These are phyloP conservation scores for Neurospora tetrasperma DNA, from an alignment of 495 filamentous ascomycete genomes.

Conservation along the genomic window DNA sequence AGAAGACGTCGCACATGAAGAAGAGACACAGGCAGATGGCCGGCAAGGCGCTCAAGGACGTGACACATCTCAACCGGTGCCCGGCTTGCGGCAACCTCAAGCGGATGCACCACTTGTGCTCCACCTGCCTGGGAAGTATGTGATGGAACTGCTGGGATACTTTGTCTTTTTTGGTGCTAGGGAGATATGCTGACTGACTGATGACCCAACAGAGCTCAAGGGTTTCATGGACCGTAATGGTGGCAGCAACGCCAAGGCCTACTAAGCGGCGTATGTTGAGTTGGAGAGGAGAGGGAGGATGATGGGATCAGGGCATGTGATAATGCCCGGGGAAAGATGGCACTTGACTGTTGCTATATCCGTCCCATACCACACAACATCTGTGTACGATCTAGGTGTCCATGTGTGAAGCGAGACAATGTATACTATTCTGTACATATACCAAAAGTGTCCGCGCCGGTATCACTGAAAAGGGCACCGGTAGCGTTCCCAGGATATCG, in stretches of 20 bases:
- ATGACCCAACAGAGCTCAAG: slow-evolving; percentile 20
- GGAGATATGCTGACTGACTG: slow-evolving; percentile 7
- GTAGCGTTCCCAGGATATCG: neutral
- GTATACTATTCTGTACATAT: neutral
- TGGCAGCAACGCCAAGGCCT: slow-evolving; percentile 2
- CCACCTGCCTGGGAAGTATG: slow-evolving; percentile 52
- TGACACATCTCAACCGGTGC: slow-evolving; percentile 75
- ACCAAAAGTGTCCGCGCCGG: neutral
- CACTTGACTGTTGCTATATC: neutral
- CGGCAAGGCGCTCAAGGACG: slow-evolving; percentile 86
- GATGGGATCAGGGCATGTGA: neutral
- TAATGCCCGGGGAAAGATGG: neutral
- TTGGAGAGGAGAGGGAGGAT: neutral
- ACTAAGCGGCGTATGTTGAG: neutral
- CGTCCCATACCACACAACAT: neutral
- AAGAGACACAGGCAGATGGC: slow-evolving; percentile 87
- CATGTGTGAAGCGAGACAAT: neutral
- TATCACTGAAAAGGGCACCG: neutral
- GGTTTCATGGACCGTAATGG: slow-evolving; percentile 21
- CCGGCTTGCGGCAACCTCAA: slow-evolving; percentile 81
- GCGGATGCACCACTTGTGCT: slow-evolving; percentile 77
- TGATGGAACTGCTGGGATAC: neutral
- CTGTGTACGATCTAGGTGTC: neutral
- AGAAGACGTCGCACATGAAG: slow-evolving; percentile 97
- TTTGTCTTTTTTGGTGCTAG: neutral